Evolutionary conservation across 2,329 filamentous ascomycete species (phyloP), one percentile per base, ranked within the genome.

Genomic region (Aspergillus novofumigatus): DNA sequence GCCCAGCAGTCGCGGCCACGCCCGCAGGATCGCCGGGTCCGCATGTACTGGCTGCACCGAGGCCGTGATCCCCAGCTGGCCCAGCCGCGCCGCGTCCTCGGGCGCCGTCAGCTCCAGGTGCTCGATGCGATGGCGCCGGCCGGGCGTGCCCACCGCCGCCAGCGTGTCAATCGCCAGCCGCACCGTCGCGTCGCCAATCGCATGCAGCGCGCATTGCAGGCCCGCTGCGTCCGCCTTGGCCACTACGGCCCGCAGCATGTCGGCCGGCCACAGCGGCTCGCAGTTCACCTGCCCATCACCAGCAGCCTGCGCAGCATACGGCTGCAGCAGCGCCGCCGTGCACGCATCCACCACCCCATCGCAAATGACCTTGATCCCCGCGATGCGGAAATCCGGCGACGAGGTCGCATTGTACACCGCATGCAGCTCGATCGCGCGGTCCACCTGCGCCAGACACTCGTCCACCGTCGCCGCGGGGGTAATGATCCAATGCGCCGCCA

Each of bases 311-410:
- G 56, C 8, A 76, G 68, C 44, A 73, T 81, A 69, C 69, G 66
- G 62, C n/a, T 65, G 53, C 2, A 51, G 47, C 28, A 69, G 49
- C 5, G 59, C 60, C 0, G 67, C 67, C 2, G 66, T 69, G 51
- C 67, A 81, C 1, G 76, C 78, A 59, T 81, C 79, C n/a, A 81
- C 71, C 2, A 80, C 77, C 5, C 79, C 79, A 57, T 81, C 79
- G 54, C 74, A 77, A 53, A 81, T 80, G 21, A 81, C 55, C 57
- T 81, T 81, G 59, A 81, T 79, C 3, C 79, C 79, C 0, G 75
- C 72, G 48, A 81, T 73, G 4, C 76, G 72, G 35, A 79, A 68
- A 54, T 78, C 71, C 0, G 78, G 77, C 14, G 71, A 76, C 2
- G 66, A 75, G 0, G 65, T 52, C 41, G 64, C 67, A 61, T 79